These are phyloP conservation scores for Prillingera fragicola DNA, from an alignment of 1,284 basidiomycete species.

Conservation along the genomic window DNA sequence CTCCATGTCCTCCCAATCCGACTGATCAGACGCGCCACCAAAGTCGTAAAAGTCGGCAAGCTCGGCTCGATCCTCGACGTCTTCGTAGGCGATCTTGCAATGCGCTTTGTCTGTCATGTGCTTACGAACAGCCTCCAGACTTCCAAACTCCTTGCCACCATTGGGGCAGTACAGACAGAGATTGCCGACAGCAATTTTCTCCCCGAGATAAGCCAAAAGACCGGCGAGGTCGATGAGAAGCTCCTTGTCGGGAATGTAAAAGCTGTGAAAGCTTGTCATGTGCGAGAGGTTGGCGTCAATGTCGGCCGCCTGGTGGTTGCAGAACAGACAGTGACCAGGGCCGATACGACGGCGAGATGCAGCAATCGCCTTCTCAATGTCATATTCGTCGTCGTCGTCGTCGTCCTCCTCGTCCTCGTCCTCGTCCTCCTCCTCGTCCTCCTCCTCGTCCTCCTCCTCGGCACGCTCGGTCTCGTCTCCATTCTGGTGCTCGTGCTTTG, in stretches of 20 bases:
- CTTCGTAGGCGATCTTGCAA: slow-evolving; percentile 91
- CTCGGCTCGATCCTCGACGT: slow-evolving; percentile 73
- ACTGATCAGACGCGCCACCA: slow-evolving; percentile 61
- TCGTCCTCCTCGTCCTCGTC: slow-evolving; percentile 42
- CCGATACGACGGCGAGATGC: slow-evolving; percentile 60
- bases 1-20: slow-evolving; percentile 46
- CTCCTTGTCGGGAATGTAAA: slow-evolving; percentile 93
- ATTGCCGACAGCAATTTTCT: slow-evolving; percentile 89
- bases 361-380: slow-evolving; percentile 70
- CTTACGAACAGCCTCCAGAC: slow-evolving; percentile 75
- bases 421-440: slow-evolving; percentile 53
- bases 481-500: no score
- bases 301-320: slow-evolving; percentile 55
- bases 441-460: slow-evolving; percentile 16
- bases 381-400: slow-evolving; percentile 46
- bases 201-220: slow-evolving; percentile 78
- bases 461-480: slow-evolving; percentile 5
- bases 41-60: slow-evolving; percentile 95
- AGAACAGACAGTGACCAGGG: slow-evolving; percentile 78
- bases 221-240: slow-evolving; percentile 80
- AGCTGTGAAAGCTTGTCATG: slow-evolving; percentile 83
- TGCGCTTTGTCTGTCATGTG: slow-evolving; percentile 94
- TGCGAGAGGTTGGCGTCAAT: slow-evolving; percentile 71
- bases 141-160: slow-evolving; percentile 69
- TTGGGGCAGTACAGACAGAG: slow-evolving; percentile 84